Conservation (phyloP, 768 basidiomycete species). For the Panus rudis region DNA sequence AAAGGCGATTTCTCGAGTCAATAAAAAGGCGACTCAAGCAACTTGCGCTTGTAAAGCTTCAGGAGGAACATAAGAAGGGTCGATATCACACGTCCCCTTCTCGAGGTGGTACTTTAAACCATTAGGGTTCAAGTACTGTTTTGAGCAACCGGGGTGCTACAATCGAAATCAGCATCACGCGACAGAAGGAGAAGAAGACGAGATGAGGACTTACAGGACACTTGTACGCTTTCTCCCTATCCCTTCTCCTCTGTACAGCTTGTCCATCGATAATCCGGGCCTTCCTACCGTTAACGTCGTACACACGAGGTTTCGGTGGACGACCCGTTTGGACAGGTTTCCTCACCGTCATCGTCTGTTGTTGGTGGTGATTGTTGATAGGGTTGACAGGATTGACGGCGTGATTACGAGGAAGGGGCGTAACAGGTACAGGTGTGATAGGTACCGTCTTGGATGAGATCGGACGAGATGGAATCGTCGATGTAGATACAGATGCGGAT, state of each 20-base stretch:
- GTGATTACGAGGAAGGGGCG: background rate
- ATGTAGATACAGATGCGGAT: too few species aligned
- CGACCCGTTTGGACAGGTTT: too few species aligned
- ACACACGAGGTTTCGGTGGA: background rate
- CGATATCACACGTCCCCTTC: constrained; percentile 55
- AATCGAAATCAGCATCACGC: background rate
- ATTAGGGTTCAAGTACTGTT: constrained; percentile 60
- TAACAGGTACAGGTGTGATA: too few species aligned
- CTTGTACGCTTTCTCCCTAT: constrained; percentile 38
- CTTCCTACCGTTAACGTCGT: constrained; percentile 4
- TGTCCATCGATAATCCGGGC: constrained; percentile 10
- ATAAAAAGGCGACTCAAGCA: too few species aligned
- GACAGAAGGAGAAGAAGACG: background rate
- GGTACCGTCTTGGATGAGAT: too few species aligned
- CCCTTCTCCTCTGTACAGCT: constrained; percentile 16
- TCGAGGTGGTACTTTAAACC: constrained; percentile 63
- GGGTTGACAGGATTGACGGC: background rate
- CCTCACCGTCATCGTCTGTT: too few species aligned
- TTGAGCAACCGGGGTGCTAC: constrained; percentile 42
- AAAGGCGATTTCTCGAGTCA: too few species aligned
- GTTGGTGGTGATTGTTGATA: too few species aligned
- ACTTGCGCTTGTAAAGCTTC: too few species aligned
- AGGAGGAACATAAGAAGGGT: too few species aligned
- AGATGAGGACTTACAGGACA: constrained; percentile 38
- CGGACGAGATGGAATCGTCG: too few species aligned